phyloP scores from a whole-genome alignment of 306 rosid genomes.

The Delonix regia region DNA sequence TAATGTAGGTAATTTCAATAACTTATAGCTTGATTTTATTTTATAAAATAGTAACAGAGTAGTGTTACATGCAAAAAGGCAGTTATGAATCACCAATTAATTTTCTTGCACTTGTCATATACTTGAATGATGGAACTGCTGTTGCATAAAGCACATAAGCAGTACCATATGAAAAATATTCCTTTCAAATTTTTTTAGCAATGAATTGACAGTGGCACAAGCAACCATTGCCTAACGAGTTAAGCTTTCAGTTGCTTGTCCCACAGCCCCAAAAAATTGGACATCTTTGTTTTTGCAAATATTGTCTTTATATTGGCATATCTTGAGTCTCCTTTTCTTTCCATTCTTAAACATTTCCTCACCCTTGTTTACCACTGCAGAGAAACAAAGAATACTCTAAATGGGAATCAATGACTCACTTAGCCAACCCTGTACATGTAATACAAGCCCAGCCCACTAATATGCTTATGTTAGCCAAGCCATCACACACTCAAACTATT shows the following conservation, averaged over 20 bases:
- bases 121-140: conserved; percentile 2
- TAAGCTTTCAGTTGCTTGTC: conserved; percentile 1
- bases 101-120: background rate
- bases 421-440: too few relatives aligned
- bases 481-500: too few relatives aligned
- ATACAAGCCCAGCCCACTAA: too few relatives aligned
- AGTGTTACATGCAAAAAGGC: conserved; percentile 2
- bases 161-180: background rate
- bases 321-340: conserved; percentile 10
- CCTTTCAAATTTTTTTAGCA: background rate
- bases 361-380: background rate
- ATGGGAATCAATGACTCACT: too few relatives aligned
- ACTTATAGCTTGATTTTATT: background rate
- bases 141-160: conserved; percentile 15
- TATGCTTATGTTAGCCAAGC: too few relatives aligned
- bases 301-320: background rate
- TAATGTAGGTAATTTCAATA: conserved; percentile 6
- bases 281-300: background rate
- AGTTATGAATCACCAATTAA: background rate
- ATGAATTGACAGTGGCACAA: background rate
- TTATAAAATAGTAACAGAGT: background rate
- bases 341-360: conserved; percentile 14
- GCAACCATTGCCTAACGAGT: background rate
- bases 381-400: too few relatives aligned
- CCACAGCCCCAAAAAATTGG: background rate